A percentile compares a stretch with the other conserved stretches of the same genome.
phyloP scores from a whole-genome alignment of 2,329 filamentous ascomycete genomes.

The Diaporthe aspalathi region DNA sequence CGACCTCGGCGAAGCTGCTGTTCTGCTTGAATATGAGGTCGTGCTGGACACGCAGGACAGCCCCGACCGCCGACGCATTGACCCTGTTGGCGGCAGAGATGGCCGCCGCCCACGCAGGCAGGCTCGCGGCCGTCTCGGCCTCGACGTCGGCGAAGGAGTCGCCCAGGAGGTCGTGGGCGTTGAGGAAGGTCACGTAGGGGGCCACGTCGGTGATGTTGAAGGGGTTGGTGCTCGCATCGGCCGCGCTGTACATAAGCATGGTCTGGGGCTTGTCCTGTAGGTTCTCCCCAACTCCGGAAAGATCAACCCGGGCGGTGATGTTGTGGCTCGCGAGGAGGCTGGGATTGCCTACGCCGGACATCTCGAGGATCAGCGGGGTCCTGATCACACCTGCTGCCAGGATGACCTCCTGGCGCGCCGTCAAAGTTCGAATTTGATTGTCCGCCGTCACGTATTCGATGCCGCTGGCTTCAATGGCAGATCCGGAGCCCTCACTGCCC shows the following conservation, averaged over 20 bases:
- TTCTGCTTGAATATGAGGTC: neutral
- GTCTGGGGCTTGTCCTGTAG: neutral
- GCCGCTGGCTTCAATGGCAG: neutral
- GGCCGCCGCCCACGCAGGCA: neutral
- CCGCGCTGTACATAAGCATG: neutral
- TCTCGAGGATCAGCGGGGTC: slow-evolving; percentile 6
- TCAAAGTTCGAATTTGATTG: neutral
- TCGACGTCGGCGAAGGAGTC: neutral
- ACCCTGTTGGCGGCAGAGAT: slow-evolving; percentile 5
- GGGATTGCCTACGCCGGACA: slow-evolving; percentile 21
- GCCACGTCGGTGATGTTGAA: neutral
- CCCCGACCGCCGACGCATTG: neutral
- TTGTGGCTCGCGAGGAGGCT: neutral
- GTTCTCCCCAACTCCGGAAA: slow-evolving; percentile 21
- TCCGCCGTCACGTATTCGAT: slow-evolving; percentile 1
- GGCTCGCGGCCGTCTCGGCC: neutral
- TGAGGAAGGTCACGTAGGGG: neutral
- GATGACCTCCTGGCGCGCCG: slow-evolving; percentile 16
- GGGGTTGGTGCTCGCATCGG: neutral
- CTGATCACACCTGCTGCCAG: neutral
- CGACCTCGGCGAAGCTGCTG: slow-evolving; percentile 41
- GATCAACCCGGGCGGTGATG: neutral
- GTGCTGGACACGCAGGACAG: slow-evolving; percentile 3
- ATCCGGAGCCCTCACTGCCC: neutral
- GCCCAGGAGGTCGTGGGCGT: neutral